phyloP scores from a whole-genome alignment of 495 filamentous ascomycete species.

The Wilcoxina mikolae region DNA sequence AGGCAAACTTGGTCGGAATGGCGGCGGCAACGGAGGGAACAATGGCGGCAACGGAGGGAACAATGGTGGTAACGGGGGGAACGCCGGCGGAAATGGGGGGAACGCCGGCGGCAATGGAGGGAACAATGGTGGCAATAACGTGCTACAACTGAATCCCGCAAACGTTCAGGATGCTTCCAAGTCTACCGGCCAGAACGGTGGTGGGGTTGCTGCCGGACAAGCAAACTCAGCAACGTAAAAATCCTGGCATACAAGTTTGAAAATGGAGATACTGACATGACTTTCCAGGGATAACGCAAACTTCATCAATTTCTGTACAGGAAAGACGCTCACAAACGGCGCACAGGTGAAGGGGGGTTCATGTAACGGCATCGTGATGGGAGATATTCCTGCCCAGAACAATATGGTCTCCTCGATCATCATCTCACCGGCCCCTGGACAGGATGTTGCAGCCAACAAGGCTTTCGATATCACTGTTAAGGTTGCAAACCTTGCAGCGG shows the following conservation, averaged over 20 bases:
- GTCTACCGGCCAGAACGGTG: slow-evolving; percentile 16
- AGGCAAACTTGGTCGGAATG: slow-evolving; percentile 7
- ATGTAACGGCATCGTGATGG: slow-evolving; percentile 47
- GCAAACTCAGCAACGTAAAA: slow-evolving; percentile 12
- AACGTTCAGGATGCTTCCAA: slow-evolving; percentile 26
- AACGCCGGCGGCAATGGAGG: not conserved
- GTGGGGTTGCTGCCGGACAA: slow-evolving; percentile 16
- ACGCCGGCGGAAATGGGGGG: slow-evolving; percentile 8
- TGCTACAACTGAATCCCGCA: slow-evolving; percentile 14
- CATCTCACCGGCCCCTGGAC: slow-evolving; percentile 36
- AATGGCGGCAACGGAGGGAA: not conserved
- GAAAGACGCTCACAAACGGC: slow-evolving; percentile 56
- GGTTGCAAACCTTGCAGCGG: slow-evolving; percentile 42
- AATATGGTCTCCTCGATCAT: slow-evolving; percentile 58
- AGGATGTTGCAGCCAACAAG: slow-evolving; percentile 35
- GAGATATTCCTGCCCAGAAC: slow-evolving; percentile 47
- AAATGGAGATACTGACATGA: not conserved
- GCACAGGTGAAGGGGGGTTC: slow-evolving; percentile 48
- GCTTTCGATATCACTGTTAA: slow-evolving; percentile 47
- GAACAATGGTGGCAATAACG: slow-evolving; percentile 2
- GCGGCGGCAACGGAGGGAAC: not conserved
- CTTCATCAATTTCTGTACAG: slow-evolving; percentile 56
- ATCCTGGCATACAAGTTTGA: too few species aligned
- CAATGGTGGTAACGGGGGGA: slow-evolving; percentile 7
- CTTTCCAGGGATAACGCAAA: slow-evolving; percentile 36